A percentile compares a stretch with the other conserved stretches of the same genome.
Evolutionary conservation across 139 green algal genomes (phyloP).

Genomic region (Chlamydomonas sp.): DNA sequence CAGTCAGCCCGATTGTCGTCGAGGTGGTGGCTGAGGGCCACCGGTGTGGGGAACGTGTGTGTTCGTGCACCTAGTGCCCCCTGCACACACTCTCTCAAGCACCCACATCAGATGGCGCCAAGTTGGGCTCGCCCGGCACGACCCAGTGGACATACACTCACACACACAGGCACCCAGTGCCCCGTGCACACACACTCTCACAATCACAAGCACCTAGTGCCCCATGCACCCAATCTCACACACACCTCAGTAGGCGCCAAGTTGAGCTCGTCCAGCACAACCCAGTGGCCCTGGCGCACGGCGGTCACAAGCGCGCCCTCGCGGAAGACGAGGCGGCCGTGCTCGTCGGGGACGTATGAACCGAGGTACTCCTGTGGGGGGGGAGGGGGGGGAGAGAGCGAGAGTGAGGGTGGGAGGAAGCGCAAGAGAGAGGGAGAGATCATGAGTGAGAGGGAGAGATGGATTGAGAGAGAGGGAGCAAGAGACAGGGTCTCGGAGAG

Average conservation of each 20-base stretch:
- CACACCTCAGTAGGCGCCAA: constrained; percentile 89
- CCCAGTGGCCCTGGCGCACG: constrained; percentile 82
- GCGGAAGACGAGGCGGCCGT: constrained; percentile 71
- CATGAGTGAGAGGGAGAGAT: not conserved
- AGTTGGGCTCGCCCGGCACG: too few species aligned
- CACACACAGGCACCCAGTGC: not conserved
- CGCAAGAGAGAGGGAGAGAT: not conserved
- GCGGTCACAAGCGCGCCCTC: constrained; percentile 92
- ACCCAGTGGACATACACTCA: too few species aligned
- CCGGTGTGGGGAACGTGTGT: too few species aligned
- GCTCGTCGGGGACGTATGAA: constrained; percentile 68
- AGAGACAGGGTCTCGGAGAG: too few species aligned
- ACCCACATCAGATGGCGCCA: too few species aligned
- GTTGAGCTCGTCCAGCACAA: constrained; percentile 99
- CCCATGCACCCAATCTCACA: too few species aligned
- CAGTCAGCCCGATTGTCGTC: too few species aligned
- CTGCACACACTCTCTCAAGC: too few species aligned
- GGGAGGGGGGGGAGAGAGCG: not conserved
- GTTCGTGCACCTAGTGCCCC: too few species aligned
- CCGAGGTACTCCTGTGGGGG: constrained; percentile 89
- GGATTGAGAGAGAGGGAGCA: too few species aligned
- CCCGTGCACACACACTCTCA: not conserved
- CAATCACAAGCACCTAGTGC: not conserved
- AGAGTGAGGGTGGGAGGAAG: not conserved
- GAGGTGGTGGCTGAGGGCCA: too few species aligned